Evolutionary conservation across 176 grass and related monocot species (phyloP).

Genomic region (sorghum (Sorghum bicolor)): Sorghum_bicolor_NCBIv3 NC_012872.2:58484501-58485000

Average conservation of each 20-base stretch:
- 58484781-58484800: neutral
- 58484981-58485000: slow-evolving; percentile 39
- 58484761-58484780: slow-evolving; percentile 83
- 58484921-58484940: slow-evolving; percentile 79
- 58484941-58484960: slow-evolving; percentile 42
- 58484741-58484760: slow-evolving; percentile 64
- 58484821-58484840: neutral
- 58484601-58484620: slow-evolving; percentile 33
- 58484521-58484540: neutral
- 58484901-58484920: slow-evolving; percentile 52
- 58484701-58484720: slow-evolving; percentile 65
- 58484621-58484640: slow-evolving; percentile 39
- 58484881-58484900: slow-evolving; percentile 53
- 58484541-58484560: neutral
- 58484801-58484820: neutral
- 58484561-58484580: neutral
- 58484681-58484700: slow-evolving; percentile 56
- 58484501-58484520: slow-evolving; percentile 28
- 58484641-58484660: slow-evolving; percentile 42
- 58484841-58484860: neutral
- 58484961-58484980: slow-evolving; percentile 34
- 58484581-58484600: slow-evolving; percentile 14
- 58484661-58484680: slow-evolving; percentile 69
- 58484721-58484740: slow-evolving; percentile 65
- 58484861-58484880: slow-evolving; percentile 5